Evolutionary conservation across 2,329 filamentous ascomycete genomes (phyloP).

Genomic region (Diaporthe capsici): DNA sequence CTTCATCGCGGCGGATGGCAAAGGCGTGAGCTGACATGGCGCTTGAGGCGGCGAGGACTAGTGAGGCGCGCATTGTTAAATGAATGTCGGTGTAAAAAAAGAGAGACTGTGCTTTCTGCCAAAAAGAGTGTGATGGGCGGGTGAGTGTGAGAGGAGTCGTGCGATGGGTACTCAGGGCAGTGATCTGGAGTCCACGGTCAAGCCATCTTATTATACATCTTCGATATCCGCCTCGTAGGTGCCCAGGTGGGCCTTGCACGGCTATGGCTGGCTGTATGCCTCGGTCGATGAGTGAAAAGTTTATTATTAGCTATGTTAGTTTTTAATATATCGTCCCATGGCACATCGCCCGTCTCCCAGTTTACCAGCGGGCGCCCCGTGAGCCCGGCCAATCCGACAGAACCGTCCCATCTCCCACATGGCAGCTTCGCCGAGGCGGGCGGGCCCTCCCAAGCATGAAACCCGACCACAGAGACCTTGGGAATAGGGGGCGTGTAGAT

Average conservation of each 20-base stretch:
- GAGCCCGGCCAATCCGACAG: constrained; percentile 13
- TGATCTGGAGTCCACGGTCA: background rate
- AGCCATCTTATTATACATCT: constrained; percentile 10
- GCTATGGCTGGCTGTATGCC: background rate
- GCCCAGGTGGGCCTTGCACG: background rate
- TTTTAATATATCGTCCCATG: constrained; percentile 1
- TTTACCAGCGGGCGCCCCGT: constrained; percentile 6
- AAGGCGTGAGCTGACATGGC: constrained; percentile 25
- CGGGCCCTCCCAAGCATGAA: background rate
- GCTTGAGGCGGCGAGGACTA: constrained; percentile 7
- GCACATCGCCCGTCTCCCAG: background rate
- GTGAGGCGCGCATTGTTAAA: constrained; percentile 13
- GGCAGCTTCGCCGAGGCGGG: constrained; percentile 11
- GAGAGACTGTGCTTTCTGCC: constrained; percentile 19
- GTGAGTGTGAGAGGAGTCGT: background rate
- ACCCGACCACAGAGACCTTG: background rate
- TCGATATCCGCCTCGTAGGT: background rate
- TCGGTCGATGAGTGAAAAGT: background rate
- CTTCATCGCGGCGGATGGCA: constrained; percentile 12
- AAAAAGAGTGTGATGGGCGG: background rate
- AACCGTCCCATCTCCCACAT: constrained; percentile 10
- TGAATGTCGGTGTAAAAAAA: background rate
- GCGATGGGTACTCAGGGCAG: background rate
- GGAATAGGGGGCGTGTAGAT: background rate
- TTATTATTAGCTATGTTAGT: constrained; percentile 18